These are phyloP conservation scores for Reutealis trisperma DNA, from an alignment of 345 rosid genomes.

Conservation along the genomic window DNA sequence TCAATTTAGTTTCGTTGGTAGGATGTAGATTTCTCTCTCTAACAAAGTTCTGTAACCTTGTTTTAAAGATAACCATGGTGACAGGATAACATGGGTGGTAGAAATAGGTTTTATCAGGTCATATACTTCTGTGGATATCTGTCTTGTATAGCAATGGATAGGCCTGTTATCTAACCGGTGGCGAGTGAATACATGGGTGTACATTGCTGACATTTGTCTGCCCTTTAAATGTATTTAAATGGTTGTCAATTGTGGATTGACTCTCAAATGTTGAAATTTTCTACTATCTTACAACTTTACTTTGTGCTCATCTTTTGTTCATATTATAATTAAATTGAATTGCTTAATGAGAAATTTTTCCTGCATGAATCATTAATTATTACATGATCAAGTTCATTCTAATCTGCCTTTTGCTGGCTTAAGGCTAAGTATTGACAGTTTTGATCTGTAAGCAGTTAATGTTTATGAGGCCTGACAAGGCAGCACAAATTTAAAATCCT, in stretches of 20 bases:
- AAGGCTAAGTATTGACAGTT: background rate
- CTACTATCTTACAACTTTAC: background rate
- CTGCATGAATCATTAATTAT: background rate
- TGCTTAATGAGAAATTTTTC: background rate
- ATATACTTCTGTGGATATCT: slow-evolving; percentile 26
- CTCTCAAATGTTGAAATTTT: background rate
- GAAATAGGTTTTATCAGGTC: slow-evolving; percentile 12
- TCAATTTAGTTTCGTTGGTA: slow-evolving; percentile 9
- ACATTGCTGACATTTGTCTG: slow-evolving; percentile 35
- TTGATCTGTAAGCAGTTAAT: background rate
- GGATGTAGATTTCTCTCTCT: slow-evolving; percentile 18
- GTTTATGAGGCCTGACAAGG: background rate
- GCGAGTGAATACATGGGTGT: slow-evolving; percentile 8
- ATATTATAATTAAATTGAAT: background rate
- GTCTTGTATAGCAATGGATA: slow-evolving; percentile 2
- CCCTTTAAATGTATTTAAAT: slow-evolving; percentile 30
- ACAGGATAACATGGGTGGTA: background rate
- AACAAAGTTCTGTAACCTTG: slow-evolving; percentile 6
- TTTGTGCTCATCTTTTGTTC: background rate
- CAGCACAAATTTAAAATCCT: background rate
- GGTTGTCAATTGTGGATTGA: background rate
- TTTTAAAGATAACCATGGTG: slow-evolving; percentile 20
- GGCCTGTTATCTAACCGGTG: background rate
- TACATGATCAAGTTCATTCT: background rate
- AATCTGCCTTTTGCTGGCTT: background rate